Evolutionary conservation across 2,329 filamentous ascomycete genomes (phyloP).

Genomic region (Beauveria medogensis): DNA sequence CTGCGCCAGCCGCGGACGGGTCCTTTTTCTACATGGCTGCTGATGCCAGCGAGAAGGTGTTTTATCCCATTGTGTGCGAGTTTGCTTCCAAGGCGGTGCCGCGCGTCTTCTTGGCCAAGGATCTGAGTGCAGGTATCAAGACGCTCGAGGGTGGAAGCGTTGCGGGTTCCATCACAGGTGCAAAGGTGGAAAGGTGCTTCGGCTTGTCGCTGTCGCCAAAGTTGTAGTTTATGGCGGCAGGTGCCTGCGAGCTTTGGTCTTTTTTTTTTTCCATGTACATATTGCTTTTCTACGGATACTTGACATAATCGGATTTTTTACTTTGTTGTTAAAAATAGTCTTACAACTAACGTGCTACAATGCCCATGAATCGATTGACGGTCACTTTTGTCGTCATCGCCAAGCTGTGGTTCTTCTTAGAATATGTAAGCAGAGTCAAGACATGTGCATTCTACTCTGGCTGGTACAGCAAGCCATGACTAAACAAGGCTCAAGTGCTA

Average conservation of each 20-base stretch:
- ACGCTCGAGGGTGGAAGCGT: constrained; percentile 18
- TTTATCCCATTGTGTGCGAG: constrained; percentile 23
- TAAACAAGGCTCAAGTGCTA: neutral
- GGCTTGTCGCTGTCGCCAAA: neutral
- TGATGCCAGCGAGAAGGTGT: constrained; percentile 16
- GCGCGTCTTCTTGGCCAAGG: constrained; percentile 22
- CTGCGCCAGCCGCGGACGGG: constrained; percentile 10
- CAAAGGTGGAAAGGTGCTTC: constrained; percentile 15
- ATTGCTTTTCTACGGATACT: too few species aligned
- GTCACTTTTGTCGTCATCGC: too few species aligned
- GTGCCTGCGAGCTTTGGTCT: neutral
- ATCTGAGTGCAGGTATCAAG: constrained; percentile 17
- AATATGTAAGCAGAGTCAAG: too few species aligned
- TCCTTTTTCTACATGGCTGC: constrained; percentile 16
- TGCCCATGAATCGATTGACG: too few species aligned
- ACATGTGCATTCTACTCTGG: too few species aligned
- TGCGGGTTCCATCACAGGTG: constrained; percentile 21
- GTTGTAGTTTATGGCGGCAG: neutral
- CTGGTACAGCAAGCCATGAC: too few species aligned
- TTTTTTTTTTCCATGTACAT: neutral
- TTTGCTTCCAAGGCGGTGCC: constrained; percentile 16
- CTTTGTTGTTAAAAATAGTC: too few species aligned
- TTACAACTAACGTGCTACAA: too few species aligned
- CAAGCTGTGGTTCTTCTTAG: too few species aligned
- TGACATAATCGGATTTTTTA: too few species aligned